Evolutionary conservation across 1,284 basidiomycete species (phyloP), one percentile per base, ranked within the genome.

Genomic region (Rhodotorula mucilaginosa): DNA sequence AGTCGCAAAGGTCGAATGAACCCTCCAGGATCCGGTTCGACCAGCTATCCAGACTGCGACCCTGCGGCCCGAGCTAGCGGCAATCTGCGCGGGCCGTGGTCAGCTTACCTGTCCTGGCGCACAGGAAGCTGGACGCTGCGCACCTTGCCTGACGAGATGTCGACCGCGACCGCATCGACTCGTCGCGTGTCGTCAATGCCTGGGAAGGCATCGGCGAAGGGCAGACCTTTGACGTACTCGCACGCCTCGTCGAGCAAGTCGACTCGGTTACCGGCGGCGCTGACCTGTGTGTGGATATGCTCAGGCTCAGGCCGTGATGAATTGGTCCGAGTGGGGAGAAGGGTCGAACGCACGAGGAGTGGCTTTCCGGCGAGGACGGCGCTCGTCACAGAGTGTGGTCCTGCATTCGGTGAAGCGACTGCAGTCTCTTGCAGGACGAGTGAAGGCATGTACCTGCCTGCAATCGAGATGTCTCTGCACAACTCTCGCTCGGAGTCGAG

Each of bases 1-100:
- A 60, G 86, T 84, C 1, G 84, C 78, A 16, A 93, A 84, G 26
- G 89, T 89, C 4, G 92, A 93, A 79, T 93, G 91, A 6, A 93
- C 85, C 57, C 87, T 85, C 89, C 90, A 92, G 12, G 83, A 82
- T 19, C 63, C 46, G 12, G 58, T 39, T 18, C 65, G 49, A 16
- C 62, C 62, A 18, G 64, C 48, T 29, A 54, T n/a, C 76, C 76
- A 78, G 5, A 77, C 61, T 1, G 70, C 77, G n/a, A 78, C 64
- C 2, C 70, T 44, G 3, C 71, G 64, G 8, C 64, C 39, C 8
- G 72, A 77, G 10, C 67, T 63, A 6, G 77, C 74, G 6, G 74
- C 74, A 44, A 78, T 72, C 77, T 78, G 65, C 31, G 3, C 39
- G 57, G 21, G 5, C 3, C 1, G 21, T 1, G 13, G 12, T 61